phyloP scores from a whole-genome alignment of 164 flowering plant species.

The Malania oleifera region DNA sequence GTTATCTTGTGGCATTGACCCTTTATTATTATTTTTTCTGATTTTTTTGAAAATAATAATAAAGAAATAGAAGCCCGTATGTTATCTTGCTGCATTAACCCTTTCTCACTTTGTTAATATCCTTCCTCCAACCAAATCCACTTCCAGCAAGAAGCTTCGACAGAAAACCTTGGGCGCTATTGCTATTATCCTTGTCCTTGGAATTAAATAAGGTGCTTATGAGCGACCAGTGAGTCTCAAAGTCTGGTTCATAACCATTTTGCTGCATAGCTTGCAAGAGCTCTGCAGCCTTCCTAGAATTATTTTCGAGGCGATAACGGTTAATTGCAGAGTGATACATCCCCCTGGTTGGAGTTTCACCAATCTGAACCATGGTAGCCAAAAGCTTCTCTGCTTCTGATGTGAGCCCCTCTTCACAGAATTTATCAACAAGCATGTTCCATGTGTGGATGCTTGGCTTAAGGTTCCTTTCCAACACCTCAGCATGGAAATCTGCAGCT shows the following conservation, averaged over 20 bases:
- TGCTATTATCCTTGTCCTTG: slow-evolving; percentile 25
- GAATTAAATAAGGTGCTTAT: slow-evolving; percentile 57
- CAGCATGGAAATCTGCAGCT: slow-evolving; percentile 66
- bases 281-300: slow-evolving; percentile 55
- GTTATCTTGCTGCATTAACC: too few species aligned
- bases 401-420: slow-evolving; percentile 38
- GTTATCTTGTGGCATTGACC: too few species aligned
- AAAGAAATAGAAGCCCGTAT: too few species aligned
- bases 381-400: slow-evolving; percentile 56
- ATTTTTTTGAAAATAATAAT: too few species aligned
- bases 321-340: slow-evolving; percentile 51
- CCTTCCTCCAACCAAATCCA: slow-evolving; percentile 42
- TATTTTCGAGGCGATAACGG: slow-evolving; percentile 39
- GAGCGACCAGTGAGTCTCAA: slow-evolving; percentile 85
- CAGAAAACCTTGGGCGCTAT: slow-evolving; percentile 44
- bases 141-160: slow-evolving; percentile 67
- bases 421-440: slow-evolving; percentile 36
- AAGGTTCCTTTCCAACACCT: slow-evolving; percentile 60
- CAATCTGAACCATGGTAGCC: slow-evolving; percentile 37
- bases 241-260: slow-evolving; percentile 66
- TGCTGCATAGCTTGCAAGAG: slow-evolving; percentile 64
- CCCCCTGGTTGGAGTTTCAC: slow-evolving; percentile 49
- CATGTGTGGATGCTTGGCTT: slow-evolving; percentile 51
- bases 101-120: too few species aligned
- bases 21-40: too few species aligned